A percentile compares a stretch with the other conserved stretches of the same genome.
Conservation (phyloP, 352 stramenopile species). For the Peronosclerospora sorghi region DNA sequence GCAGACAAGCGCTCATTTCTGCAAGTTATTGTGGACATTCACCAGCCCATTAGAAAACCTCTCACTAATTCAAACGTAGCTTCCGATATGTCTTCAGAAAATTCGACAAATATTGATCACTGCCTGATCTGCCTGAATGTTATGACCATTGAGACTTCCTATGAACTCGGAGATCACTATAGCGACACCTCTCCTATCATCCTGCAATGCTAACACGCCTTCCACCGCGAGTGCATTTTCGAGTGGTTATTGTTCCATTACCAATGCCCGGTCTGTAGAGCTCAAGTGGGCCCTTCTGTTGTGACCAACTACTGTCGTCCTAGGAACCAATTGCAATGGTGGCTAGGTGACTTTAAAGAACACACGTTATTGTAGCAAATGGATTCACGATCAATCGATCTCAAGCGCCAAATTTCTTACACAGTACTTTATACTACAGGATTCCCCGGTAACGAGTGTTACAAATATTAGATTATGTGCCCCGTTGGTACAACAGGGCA, state of each 20-base stretch:
- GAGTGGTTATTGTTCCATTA: no score
- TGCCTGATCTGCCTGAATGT: no score
- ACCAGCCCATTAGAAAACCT: constrained; percentile 27
- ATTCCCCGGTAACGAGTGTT: no score
- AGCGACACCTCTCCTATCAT: constrained; percentile 15
- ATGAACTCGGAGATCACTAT: constrained; percentile 10
- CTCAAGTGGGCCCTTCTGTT: constrained; percentile 28
- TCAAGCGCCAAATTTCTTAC: no score
- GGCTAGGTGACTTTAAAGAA: constrained; percentile 47
- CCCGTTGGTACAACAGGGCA: no score
- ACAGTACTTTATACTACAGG: no score
- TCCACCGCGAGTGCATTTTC: constrained; percentile 70
- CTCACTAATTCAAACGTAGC: constrained; percentile 16
- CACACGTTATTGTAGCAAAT: no score
- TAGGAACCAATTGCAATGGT: constrained; percentile 54
- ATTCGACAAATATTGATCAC: constrained; percentile 10
- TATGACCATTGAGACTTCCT: no score
- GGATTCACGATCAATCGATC: no score
- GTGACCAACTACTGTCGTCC: constrained; percentile 51
- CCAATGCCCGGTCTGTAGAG: no score
- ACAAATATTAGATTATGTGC: no score
- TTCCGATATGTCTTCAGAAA: not conserved
- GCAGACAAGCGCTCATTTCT: constrained; percentile 47
- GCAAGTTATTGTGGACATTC: constrained; percentile 61
- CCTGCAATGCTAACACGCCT: constrained; percentile 52